Base-by-base conservation (phyloP, 2,329 filamentous ascomycete genomes). In the Talaromyces sp. region DNA sequence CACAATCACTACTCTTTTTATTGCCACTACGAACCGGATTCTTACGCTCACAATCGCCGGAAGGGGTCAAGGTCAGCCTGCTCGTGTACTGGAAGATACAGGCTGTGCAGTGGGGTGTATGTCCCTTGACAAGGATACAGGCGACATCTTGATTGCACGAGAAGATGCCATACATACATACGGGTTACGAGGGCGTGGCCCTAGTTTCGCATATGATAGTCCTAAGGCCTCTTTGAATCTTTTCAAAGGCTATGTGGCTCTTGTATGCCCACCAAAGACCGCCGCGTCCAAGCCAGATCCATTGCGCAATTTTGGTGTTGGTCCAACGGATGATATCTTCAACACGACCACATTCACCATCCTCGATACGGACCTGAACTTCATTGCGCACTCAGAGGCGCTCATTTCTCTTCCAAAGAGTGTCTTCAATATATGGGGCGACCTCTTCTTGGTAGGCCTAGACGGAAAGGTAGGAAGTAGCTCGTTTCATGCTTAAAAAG, bases 91-190 rank as follows among this genome's bases (percentile, higher is more conserved):
- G 17, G 94, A 97, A 70, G 92, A 97, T 68, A 81, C 84, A 17
- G 94, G 94, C 1, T 97, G 93, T 68, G 92, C 84, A 10, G 85
- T 96, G n/a, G 92, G 91, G 1, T 99, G 95, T 73, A 96, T 99
- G 90, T 89, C 91, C 0, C 81, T 93, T 11, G 91, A 97, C 71
- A 84, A 83, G 61, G 81, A 83, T 61, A 89, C 86, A 0, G 90
- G 89, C 5, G 90, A 97, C 63, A 86, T 99, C 19, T 84, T 99
- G 2, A 88, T 99, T n/a, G 94, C 88, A 1, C 81, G 94, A 61
- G 91, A 97, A 65, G 95, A 99, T 81, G 94, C 93, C 7, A 88
- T 99, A 56, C 97, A 97, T 75, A 92, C 90, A 60, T 99, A 97
- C 73, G 89, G 88, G 0, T 77, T 88, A 0, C 89, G 94, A 59